Evolutionary conservation across 2,329 filamentous ascomycete species (phyloP).

Genomic region (Beauveria pseudobassiana): DNA sequence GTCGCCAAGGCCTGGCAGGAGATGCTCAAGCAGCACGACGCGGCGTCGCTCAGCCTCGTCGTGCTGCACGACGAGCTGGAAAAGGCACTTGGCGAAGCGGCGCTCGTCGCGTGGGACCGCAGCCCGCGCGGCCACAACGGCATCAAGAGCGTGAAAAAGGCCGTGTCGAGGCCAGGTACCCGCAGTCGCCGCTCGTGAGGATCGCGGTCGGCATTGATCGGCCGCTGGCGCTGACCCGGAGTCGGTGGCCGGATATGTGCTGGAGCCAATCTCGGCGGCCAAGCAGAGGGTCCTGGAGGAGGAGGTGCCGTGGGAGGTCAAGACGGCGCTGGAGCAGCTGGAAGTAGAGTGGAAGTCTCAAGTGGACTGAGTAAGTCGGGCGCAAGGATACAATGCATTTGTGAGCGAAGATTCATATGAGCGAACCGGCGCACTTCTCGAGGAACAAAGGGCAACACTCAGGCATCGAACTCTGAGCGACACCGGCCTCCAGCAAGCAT

Average conservation of each 20-base stretch:
- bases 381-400: not conserved
- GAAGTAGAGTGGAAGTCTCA: conserved; percentile 30
- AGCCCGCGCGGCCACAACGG: conserved; percentile 70
- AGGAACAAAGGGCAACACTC: not conserved
- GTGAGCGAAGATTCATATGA: not conserved
- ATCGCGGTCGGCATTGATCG: conserved; percentile 85
- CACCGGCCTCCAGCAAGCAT: not conserved
- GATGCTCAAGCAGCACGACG: conserved; percentile 34
- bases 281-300: conserved; percentile 46
- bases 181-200: conserved; percentile 40
- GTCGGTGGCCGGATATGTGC: conserved; percentile 69
- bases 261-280: conserved; percentile 53
- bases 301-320: conserved; percentile 44
- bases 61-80: conserved; percentile 89
- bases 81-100: conserved; percentile 58
- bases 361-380: no score
- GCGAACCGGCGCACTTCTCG: not conserved
- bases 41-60: conserved; percentile 46
- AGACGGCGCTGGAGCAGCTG: conserved; percentile 40
- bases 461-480: not conserved
- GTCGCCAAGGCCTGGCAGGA: conserved; percentile 59
- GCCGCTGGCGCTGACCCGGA: conserved; percentile 55
- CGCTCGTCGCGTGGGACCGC: conserved; percentile 52
- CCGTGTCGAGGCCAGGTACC: conserved; percentile 36
- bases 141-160: conserved; percentile 56